Evolutionary conservation across 352 stramenopile genomes (phyloP).

Genomic region (Elongisporangium undulatum): DNA sequence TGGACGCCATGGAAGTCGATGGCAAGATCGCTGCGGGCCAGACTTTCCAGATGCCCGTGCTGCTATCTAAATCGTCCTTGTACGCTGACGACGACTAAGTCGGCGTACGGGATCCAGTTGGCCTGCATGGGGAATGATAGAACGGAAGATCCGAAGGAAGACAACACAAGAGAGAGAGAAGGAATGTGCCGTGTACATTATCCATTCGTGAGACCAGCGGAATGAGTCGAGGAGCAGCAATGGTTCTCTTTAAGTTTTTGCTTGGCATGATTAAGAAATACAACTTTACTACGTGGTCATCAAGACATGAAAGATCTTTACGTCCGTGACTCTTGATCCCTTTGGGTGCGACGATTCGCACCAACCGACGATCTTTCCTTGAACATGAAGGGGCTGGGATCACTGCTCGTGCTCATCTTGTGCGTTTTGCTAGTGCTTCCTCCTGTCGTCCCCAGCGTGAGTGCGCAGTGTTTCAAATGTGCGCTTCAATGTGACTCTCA

Average conservation of each 20-base stretch:
- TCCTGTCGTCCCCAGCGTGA: not conserved
- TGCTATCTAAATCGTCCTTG: slow-evolving; percentile 83
- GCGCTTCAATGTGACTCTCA: not conserved
- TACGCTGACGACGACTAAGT: slow-evolving; percentile 83
- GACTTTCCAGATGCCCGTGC: slow-evolving; percentile 77
- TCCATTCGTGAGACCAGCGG: not conserved
- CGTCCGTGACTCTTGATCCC: too few species aligned
- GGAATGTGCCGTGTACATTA: not conserved
- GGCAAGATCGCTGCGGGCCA: slow-evolving; percentile 73
- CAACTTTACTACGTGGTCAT: not conserved
- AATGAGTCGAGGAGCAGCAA: not conserved
- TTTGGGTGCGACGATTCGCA: not conserved
- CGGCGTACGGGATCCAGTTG: not conserved
- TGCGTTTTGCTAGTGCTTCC: not conserved
- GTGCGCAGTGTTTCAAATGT: too few species aligned
- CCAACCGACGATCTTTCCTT: not conserved
- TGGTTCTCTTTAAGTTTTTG: not conserved
- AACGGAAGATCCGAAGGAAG: not conserved
- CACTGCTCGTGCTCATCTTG: not conserved
- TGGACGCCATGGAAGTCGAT: slow-evolving; percentile 85
- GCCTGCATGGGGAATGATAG: not conserved
- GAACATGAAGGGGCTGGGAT: not conserved
- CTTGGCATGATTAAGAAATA: not conserved
- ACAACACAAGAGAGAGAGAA: not conserved
- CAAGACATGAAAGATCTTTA: not conserved